Evolutionary conservation across 2,329 filamentous ascomycete genomes (phyloP), one percentile per base, ranked within the genome.

Genomic region (Clarireedia sp.): DNA sequence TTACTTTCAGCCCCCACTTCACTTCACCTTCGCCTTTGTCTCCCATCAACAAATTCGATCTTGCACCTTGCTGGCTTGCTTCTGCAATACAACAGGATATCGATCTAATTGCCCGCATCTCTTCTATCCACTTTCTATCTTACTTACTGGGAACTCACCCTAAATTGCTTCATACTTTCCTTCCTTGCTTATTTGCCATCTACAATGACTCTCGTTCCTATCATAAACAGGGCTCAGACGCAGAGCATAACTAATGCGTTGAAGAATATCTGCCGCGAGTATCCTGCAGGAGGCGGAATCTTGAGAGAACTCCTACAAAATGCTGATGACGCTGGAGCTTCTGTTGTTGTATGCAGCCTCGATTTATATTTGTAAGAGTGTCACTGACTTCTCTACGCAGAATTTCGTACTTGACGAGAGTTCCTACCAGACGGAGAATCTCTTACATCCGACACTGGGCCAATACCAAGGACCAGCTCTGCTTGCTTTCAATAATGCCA

Each of bases 281-380:
- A 70, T 95, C 91, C 10, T 89, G 92, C 66, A 90, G 96, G 75
- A 94, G 91, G 85, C 17, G 88, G 81, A 5, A 86, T 80, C 6
- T 75, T 97, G 17, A 83, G 94, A 74, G 94, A 99, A 70, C 83
- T 97, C 58, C 90, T 99, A 46, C 94, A 97, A 68, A 99, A 99
- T 70, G 94, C 94, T 19, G 91, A 94, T 64, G 94, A 99, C 74
- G 94, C 94, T 29, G 87, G 90, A 66, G 92, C 92, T 51, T 89
- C 84, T 17, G 89, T 84, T 59, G 91, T 96, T 63, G 64, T 66
- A 61, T 37, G 60, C 24, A 46, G 17, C 14, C 44, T 26, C 14
- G n/a, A 17, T 24, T 14, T 12, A 12, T 5, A 37, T 6, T 48
- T 23, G 5, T 37, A 14, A 19, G 10, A 8, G 36, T 10, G 41